Evolutionary conservation across 768 basidiomycete genomes (phyloP).

Genomic region (Rhizopogon vinicolor): DNA sequence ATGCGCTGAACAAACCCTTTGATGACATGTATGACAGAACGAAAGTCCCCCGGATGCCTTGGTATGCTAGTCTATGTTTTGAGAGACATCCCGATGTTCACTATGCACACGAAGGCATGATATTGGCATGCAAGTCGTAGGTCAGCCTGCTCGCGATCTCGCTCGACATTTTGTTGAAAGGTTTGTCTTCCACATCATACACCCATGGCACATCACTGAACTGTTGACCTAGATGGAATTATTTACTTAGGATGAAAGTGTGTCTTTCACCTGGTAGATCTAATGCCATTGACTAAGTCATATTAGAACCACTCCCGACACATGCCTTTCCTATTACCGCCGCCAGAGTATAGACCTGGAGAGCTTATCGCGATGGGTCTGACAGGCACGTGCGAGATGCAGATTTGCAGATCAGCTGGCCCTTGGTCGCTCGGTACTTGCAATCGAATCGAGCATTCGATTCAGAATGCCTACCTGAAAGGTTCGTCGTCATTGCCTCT

Average conservation of each 20-base stretch:
- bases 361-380: slow-evolving; percentile 79
- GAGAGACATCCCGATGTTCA: neutral
- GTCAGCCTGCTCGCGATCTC: slow-evolving; percentile 92
- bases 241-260: slow-evolving; percentile 89
- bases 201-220: neutral
- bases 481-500: slow-evolving; percentile 36
- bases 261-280: slow-evolving; percentile 7
- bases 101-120: slow-evolving; percentile 69
- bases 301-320: slow-evolving; percentile 80
- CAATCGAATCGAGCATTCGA: slow-evolving; percentile 81
- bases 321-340: slow-evolving; percentile 93
- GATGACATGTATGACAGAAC: slow-evolving; percentile 94
- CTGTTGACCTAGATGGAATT: slow-evolving; percentile 71
- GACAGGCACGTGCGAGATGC: slow-evolving; percentile 94
- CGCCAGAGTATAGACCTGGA: slow-evolving; percentile 82
- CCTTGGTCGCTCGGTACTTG: slow-evolving; percentile 96
- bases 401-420: slow-evolving; percentile 92
- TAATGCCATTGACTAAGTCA: neutral
- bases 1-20: slow-evolving; percentile 79
- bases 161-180: slow-evolving; percentile 93
- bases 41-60: slow-evolving; percentile 93
- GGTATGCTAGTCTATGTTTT: slow-evolving; percentile 45
- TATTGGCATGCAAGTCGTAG: slow-evolving; percentile 92
- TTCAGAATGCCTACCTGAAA: slow-evolving; percentile 92
- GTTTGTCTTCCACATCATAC: slow-evolving; percentile 31